Conservation (phyloP, 495 filamentous ascomycete genomes). For the Talaromyces borbonicus region DNA sequence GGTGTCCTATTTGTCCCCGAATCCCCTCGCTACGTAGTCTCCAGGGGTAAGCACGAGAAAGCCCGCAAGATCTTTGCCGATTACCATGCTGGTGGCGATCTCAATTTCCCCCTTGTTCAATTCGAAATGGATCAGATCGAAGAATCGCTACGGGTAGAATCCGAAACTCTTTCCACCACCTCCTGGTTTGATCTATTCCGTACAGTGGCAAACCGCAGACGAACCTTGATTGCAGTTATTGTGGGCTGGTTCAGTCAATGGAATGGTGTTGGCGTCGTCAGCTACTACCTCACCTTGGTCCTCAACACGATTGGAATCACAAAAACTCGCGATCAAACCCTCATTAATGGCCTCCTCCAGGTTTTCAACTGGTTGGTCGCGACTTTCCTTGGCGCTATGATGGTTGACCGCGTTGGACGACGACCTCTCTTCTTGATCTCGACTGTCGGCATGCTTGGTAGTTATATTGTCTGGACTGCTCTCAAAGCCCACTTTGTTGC, state of each 20-base stretch:
- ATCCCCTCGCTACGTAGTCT: slow-evolving; percentile 21
- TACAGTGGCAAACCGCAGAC: neutral
- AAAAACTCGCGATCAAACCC: neutral
- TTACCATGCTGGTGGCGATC: slow-evolving; percentile 41
- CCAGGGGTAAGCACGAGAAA: slow-evolving; percentile 37
- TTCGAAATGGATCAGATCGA: neutral
- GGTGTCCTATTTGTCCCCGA: slow-evolving; percentile 31
- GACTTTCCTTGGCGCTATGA: slow-evolving; percentile 40
- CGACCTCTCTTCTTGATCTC: slow-evolving; percentile 45
- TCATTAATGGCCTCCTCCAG: neutral
- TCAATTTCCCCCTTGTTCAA: neutral
- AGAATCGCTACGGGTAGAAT: neutral
- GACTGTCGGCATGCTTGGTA: slow-evolving; percentile 44
- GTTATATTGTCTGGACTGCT: slow-evolving; percentile 47
- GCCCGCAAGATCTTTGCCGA: slow-evolving; percentile 33
- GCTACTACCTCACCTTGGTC: neutral
- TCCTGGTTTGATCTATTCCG: neutral
- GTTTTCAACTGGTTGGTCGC: neutral
- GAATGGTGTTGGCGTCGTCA: neutral
- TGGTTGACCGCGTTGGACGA: slow-evolving; percentile 47
- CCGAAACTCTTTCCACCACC: neutral
- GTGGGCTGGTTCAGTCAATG: neutral
- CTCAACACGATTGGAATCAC: neutral
- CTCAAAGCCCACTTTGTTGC: slow-evolving; percentile 42
- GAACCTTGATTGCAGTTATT: neutral